A percentile compares a stretch with the other conserved stretches of the same genome.
These are phyloP conservation scores for Teunomyces atbi DNA, from an alignment of 805 yeast genomes.

Conservation along the genomic window DNA sequence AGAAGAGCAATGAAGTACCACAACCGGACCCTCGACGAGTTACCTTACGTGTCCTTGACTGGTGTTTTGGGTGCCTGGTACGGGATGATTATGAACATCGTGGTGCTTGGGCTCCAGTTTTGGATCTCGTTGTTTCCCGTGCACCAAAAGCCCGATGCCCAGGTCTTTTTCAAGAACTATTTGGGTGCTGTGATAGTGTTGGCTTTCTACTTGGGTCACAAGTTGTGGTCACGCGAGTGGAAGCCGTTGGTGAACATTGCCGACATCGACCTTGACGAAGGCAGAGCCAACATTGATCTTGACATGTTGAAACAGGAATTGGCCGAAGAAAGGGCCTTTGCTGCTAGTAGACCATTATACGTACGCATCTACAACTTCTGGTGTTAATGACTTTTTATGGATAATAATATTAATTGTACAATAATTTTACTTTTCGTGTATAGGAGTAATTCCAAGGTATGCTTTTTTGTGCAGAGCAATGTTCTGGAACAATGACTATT, in stretches of 20 bases:
- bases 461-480: neutral
- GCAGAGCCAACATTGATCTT: constrained; percentile 9
- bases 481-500: no score
- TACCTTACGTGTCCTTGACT: constrained; percentile 55
- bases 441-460: no score
- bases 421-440: neutral
- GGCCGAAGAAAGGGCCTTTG: constrained; percentile 16
- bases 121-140: constrained; percentile 36
- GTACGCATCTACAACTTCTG: constrained; percentile 20
- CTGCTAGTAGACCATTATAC: constrained; percentile 20
- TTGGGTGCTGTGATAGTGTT: constrained; percentile 13
- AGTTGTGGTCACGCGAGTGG: constrained; percentile 11
- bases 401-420: neutral
- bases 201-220: constrained; percentile 14
- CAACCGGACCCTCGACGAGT: constrained; percentile 43
- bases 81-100: constrained; percentile 23
- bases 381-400: constrained; percentile 9
- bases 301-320: constrained; percentile 13
- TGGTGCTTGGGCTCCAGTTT: constrained; percentile 31
- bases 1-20: constrained; percentile 21
- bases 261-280: constrained; percentile 12
- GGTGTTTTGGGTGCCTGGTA: constrained; percentile 37
- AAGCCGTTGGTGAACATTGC: constrained; percentile 5
- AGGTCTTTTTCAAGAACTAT: constrained; percentile 14
- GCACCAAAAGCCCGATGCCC: constrained; percentile 15